A percentile compares a stretch with the other conserved stretches of the same genome.
These are phyloP conservation scores for Phytophthora ohioensis DNA, from an alignment of 352 stramenopile species.

Conservation along the genomic window DNA sequence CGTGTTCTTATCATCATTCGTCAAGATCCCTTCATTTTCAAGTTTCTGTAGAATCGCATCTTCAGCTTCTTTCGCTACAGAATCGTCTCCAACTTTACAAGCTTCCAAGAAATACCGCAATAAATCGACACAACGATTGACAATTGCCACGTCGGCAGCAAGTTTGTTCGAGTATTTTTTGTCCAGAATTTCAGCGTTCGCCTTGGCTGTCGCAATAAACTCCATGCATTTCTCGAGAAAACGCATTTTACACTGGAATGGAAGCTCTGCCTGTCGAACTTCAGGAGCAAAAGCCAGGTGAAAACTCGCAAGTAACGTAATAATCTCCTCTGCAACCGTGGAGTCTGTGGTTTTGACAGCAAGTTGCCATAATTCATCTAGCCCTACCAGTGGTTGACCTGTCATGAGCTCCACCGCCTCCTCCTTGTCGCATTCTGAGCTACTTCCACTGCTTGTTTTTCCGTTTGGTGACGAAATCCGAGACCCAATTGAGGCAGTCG, in stretches of 20 bases:
- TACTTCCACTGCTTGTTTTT: conserved; percentile 13
- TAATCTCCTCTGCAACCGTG: conserved; percentile 67
- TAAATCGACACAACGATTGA: conserved; percentile 76
- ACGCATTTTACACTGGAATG: conserved; percentile 44
- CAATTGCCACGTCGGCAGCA: conserved; percentile 21
- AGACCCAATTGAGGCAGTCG: not conserved
- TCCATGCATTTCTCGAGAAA: conserved; percentile 76
- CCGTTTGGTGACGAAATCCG: conserved; percentile 18
- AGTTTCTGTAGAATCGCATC: conserved; percentile 10
- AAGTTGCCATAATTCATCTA: conserved; percentile 71
- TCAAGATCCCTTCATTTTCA: conserved; percentile 2
- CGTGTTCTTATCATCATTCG: conserved; percentile 1
- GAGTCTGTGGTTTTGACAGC: conserved; percentile 51
- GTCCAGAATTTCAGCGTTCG: conserved; percentile 15
- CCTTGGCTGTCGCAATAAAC: conserved; percentile 47
- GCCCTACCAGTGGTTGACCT: conserved; percentile 45
- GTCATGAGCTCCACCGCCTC: conserved; percentile 51
- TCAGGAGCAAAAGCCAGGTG: conserved; percentile 63
- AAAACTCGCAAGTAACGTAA: conserved; percentile 62
- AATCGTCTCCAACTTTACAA: conserved; percentile 34
- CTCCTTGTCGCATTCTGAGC: conserved; percentile 24
- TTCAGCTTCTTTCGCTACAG: conserved; percentile 15
- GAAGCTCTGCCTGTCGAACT: conserved; percentile 36
- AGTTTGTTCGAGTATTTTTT: conserved; percentile 1
- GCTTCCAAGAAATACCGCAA: conserved; percentile 76